Evolutionary conservation across 441 rosid genomes (phyloP).

Genomic region (Metrosideros polymorpha): DNA sequence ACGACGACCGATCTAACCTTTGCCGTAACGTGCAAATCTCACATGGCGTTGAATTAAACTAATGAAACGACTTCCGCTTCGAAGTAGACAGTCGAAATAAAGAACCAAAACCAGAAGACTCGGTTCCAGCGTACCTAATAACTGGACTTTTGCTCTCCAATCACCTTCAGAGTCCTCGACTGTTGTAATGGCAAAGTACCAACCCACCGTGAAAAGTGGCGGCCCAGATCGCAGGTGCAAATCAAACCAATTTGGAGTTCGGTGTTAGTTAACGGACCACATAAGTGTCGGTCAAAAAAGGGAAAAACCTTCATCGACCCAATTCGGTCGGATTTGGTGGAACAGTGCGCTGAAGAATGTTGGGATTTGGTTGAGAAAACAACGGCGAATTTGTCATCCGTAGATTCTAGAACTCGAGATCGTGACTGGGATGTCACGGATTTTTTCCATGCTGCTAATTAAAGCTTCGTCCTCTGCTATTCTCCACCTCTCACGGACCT

Average conservation of each 20-base stretch:
- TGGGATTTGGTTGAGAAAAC: not conserved
- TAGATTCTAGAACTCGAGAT: not conserved
- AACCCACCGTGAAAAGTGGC: not conserved
- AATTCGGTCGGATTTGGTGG: not conserved
- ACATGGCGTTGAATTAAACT: not conserved
- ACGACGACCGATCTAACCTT: not conserved
- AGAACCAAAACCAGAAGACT: not conserved
- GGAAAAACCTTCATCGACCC: not conserved
- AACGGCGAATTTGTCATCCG: not conserved
- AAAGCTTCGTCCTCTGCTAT: not conserved
- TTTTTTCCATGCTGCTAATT: not conserved
- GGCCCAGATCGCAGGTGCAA: not conserved
- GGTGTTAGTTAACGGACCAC: not conserved
- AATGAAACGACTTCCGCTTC: not conserved
- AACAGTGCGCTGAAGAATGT: not conserved
- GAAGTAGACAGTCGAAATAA: not conserved
- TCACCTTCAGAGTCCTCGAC: not conserved
- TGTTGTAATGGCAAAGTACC: not conserved
- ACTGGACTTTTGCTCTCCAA: not conserved
- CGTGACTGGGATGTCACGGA: not conserved
- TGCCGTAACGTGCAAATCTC: not conserved
- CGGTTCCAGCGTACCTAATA: not conserved
- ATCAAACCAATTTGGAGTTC: not conserved
- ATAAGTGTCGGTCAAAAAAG: not conserved
- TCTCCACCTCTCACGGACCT: too few species aligned